Base-by-base conservation (phyloP, 345 rosid species). In the Barbarea vulgaris region DNA sequence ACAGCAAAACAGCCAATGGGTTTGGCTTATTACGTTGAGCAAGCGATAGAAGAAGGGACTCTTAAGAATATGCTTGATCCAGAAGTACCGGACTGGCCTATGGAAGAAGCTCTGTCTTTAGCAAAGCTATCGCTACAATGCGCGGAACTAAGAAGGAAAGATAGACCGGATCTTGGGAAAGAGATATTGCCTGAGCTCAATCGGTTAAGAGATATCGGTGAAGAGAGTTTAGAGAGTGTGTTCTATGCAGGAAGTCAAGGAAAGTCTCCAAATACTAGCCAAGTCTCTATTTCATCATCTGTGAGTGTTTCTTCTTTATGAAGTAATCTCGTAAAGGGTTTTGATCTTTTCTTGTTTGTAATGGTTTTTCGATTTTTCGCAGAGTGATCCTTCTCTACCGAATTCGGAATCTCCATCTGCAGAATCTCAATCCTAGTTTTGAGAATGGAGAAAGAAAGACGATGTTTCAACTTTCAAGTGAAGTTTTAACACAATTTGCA, bases 1-100 rank as follows among this genome's bases (percentile, higher is more conserved):
- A 91, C 98, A 0, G 95, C 88, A 4, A 91, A 79, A 73, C 91
- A 88, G 10, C 95, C 97, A 0, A 90, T 91, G 97, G 98, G 96
- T 4, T 78, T 91, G 73, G 48, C 97, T 12, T 93, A 91, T 73
- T 34, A 68, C 19, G 83, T 88, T 15, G 89, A 80, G 47, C 80
- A 57, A 74, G 80, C 96, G 3, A 78, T 90, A 0, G 93, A 91
- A 79, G 81, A 67, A 11, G 96, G 84, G 0, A 79, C 75, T 4
- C 83, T 94, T 4, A 59, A 50, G 0, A 83, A 85, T 52, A 80
- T 88, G 85, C 81, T 94, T 60, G 98, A 94, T 81, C 91, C 88
- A 14, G 77, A 77, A 0, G 92, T 94, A 65, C 55, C 82, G 9
- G 93, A 94, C 28, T 94, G 98, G 97, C 97, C 98, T 3, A 42